Conservation (phyloP, 495 filamentous ascomycete genomes). For the Podospora tetraspora region DNA sequence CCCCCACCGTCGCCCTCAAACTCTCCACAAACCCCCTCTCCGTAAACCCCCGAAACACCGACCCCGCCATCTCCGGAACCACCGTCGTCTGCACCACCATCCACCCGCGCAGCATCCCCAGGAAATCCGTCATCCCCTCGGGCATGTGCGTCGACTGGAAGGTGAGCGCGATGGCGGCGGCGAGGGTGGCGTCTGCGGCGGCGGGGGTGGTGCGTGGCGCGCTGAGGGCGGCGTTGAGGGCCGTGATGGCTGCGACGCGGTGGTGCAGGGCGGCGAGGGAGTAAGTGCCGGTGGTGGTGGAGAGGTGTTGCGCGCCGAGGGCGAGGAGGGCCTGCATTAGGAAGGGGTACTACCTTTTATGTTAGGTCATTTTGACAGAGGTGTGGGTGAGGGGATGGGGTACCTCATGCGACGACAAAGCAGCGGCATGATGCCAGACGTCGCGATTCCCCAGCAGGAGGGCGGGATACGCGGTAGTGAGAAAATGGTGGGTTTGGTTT, state of each 20-base stretch:
- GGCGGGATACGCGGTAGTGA: constrained; percentile 42
- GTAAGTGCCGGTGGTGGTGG: constrained; percentile 18
- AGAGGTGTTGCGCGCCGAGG: constrained; percentile 39
- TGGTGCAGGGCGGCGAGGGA: constrained; percentile 32
- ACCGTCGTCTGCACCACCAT: constrained; percentile 36
- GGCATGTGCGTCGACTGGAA: constrained; percentile 46
- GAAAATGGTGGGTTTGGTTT: background rate
- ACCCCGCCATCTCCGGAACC: constrained; percentile 22
- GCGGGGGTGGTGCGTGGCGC: no score
- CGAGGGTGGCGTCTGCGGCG: constrained; percentile 40
- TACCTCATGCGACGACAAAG: constrained; percentile 36
- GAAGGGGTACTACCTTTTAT: constrained; percentile 30
- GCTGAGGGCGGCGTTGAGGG: constrained; percentile 37
- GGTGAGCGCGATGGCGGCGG: constrained; percentile 40
- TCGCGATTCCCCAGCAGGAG: constrained; percentile 41
- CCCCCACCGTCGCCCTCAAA: constrained; percentile 4
- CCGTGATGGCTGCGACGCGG: constrained; percentile 37
- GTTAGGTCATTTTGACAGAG: background rate
- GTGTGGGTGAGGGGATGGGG: no score
- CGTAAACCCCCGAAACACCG: constrained; percentile 31
- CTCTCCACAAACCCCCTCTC: constrained; percentile 20
- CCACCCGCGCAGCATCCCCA: constrained; percentile 45
- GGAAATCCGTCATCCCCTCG: constrained; percentile 46
- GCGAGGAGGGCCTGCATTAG: constrained; percentile 43
- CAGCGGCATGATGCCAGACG: constrained; percentile 35